Evolutionary conservation across 306 rosid genomes (phyloP).

Genomic region (Datisca glomerata): DNA sequence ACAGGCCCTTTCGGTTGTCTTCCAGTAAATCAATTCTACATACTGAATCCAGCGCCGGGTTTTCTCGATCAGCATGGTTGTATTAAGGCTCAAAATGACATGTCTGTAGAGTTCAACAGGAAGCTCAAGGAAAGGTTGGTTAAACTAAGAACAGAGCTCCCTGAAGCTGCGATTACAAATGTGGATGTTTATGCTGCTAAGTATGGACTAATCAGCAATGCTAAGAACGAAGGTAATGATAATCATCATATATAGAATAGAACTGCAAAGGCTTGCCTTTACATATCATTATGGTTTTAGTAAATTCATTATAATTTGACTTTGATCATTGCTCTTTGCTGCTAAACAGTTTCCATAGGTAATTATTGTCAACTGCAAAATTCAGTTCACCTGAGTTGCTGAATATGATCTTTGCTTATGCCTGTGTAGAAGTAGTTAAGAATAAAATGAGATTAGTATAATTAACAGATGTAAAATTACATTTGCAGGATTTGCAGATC

Average conservation of each 20-base stretch:
- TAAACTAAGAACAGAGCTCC: conserved; percentile 43
- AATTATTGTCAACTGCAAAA: not conserved
- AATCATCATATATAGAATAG: too few species aligned
- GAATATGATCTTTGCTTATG: not conserved
- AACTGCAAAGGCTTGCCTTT: too few species aligned
- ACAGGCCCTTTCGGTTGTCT: conserved; percentile 40
- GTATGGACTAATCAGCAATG: conserved; percentile 50
- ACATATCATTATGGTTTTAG: too few species aligned
- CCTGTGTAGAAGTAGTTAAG: not conserved
- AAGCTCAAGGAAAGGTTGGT: conserved; percentile 21
- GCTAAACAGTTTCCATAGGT: not conserved
- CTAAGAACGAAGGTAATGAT: conserved; percentile 22
- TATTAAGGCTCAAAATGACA: conserved; percentile 35
- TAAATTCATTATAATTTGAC: too few species aligned
- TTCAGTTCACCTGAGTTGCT: not conserved
- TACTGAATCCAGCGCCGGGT: not conserved
- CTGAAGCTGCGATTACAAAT: conserved; percentile 54
- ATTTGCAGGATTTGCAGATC: conserved; percentile 58
- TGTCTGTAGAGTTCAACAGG: conserved; percentile 50
- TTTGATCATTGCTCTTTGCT: too few species aligned
- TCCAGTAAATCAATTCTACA: conserved; percentile 1
- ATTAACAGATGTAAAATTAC: too few species aligned
- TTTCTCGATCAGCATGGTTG: conserved; percentile 45
- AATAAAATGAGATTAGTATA: not conserved
- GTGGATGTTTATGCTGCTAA: conserved; percentile 65